Conservation (phyloP, 2,329 filamentous ascomycete genomes). For the Aspergillus ibericus region DNA sequence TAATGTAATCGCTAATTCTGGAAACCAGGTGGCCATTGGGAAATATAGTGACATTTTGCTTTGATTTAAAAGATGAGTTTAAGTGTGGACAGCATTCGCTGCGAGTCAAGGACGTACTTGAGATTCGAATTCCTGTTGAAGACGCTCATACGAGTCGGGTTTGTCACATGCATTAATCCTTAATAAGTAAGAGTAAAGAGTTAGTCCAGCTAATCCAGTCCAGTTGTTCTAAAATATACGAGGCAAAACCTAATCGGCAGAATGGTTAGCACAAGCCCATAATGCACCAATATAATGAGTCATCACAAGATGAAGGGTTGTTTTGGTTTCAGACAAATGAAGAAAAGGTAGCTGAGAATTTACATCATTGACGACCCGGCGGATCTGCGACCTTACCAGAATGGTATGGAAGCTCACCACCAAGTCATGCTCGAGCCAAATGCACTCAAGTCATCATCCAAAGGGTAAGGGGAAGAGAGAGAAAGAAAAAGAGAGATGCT, state of each 20-base stretch:
- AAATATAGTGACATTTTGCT: constrained; percentile 84
- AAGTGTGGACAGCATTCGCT: constrained; percentile 33
- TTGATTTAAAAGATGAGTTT: constrained; percentile 45
- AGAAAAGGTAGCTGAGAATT: constrained; percentile 97
- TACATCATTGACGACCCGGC: constrained; percentile 90
- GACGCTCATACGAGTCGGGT: constrained; percentile 79
- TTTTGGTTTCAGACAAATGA: constrained; percentile 72
- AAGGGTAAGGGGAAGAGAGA: constrained; percentile 18
- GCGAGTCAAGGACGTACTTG: constrained; percentile 65
- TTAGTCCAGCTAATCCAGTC: constrained; percentile 26
- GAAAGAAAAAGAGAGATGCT: constrained; percentile 13
- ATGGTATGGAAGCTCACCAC: constrained; percentile 66
- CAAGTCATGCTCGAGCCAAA: constrained; percentile 99
- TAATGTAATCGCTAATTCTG: constrained; percentile 92
- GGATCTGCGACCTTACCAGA: constrained; percentile 63
- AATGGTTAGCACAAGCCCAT: constrained; percentile 25
- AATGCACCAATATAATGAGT: constrained; percentile 1
- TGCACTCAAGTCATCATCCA: constrained; percentile 99
- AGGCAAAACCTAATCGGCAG: constrained; percentile 14
- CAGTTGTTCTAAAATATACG: not conserved
- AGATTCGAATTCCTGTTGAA: constrained; percentile 78
- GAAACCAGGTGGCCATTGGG: constrained; percentile 95
- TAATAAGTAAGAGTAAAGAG: constrained; percentile 31
- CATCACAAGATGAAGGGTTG: constrained; percentile 4
- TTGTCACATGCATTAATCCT: constrained; percentile 95